Evolutionary conservation across 2,329 filamentous ascomycete genomes (phyloP).

Genomic region (Talaromyces rugulosus): DNA sequence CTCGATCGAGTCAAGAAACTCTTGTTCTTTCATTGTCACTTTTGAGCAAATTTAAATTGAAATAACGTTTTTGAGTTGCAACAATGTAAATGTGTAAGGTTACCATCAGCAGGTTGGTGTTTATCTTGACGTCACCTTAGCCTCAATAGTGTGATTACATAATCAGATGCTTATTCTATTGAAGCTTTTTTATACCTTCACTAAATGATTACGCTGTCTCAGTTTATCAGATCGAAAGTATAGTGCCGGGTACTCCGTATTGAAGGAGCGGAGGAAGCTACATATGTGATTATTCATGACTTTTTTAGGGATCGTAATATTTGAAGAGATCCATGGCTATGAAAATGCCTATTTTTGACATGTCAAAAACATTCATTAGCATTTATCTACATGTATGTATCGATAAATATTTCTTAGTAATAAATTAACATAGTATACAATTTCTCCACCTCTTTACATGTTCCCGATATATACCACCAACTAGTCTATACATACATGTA

Average conservation of each 20-base stretch:
- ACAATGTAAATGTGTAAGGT: not conserved
- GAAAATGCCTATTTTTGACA: not conserved
- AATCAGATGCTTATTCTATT: not conserved
- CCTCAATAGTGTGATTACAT: not conserved
- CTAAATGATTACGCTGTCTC: too few species aligned
- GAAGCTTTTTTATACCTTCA: too few species aligned
- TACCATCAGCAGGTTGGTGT: not conserved
- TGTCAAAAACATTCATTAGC: not conserved
- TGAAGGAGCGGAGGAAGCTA: too few species aligned
- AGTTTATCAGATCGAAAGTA: too few species aligned
- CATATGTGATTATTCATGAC: too few species aligned
- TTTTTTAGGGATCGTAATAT: too few species aligned
- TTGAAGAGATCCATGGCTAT: too few species aligned
- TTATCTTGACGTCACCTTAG: not conserved
- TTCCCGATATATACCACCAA: not conserved
- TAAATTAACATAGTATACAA: not conserved
- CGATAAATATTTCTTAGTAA: not conserved
- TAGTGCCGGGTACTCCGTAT: too few species aligned
- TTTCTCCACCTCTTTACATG: not conserved
- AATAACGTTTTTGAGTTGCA: not conserved
- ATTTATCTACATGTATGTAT: not conserved
- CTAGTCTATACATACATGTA: not conserved
- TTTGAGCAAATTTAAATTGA: not conserved
- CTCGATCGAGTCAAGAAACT: slow-evolving; percentile 8
- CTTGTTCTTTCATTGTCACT: slow-evolving; percentile 10